A percentile compares a stretch with the other conserved stretches of the same genome.
Evolutionary conservation across 805 yeast genomes (phyloP).

Genomic region (Cyberlindnera xylosilytica): DNA sequence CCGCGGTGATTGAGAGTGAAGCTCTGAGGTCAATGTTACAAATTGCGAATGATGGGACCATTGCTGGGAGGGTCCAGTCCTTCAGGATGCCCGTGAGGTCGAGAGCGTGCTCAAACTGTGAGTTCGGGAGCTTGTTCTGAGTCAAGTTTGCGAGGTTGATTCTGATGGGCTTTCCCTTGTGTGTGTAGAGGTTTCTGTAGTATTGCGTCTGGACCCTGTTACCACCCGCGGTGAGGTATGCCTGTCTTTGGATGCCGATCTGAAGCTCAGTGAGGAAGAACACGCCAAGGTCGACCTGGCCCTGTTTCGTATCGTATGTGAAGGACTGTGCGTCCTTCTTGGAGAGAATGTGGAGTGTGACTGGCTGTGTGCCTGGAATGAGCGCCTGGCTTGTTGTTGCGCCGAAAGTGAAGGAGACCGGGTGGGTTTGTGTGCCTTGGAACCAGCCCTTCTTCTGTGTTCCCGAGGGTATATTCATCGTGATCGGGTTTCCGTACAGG

Average conservation of each 20-base stretch:
- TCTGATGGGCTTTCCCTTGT: neutral
- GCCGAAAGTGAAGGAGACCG: conserved; percentile 3
- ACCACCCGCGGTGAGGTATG: neutral
- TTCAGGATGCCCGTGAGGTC: neutral
- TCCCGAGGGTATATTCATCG: conserved; percentile 5
- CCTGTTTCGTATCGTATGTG: conserved; percentile 7
- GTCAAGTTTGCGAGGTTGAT: neutral
- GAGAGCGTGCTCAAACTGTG: neutral
- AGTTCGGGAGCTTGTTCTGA: neutral
- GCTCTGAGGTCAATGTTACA: neutral
- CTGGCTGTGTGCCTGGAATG: conserved; percentile 11
- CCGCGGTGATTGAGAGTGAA: neutral
- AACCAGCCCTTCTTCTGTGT: neutral
- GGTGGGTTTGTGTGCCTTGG: neutral
- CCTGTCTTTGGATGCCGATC: neutral
- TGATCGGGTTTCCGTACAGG: neutral
- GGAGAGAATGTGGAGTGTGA: conserved; percentile 8
- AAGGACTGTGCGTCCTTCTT: conserved; percentile 4
- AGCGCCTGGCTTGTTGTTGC: conserved; percentile 10
- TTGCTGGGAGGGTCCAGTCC: neutral
- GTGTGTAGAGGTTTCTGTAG: neutral
- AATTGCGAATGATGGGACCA: neutral
- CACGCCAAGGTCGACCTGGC: neutral
- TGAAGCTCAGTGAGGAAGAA: conserved; percentile 1
- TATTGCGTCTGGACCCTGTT: neutral